phyloP scores from a whole-genome alignment of 176 grass and related monocot genomes.

The Aegilops tauschii region DNA sequence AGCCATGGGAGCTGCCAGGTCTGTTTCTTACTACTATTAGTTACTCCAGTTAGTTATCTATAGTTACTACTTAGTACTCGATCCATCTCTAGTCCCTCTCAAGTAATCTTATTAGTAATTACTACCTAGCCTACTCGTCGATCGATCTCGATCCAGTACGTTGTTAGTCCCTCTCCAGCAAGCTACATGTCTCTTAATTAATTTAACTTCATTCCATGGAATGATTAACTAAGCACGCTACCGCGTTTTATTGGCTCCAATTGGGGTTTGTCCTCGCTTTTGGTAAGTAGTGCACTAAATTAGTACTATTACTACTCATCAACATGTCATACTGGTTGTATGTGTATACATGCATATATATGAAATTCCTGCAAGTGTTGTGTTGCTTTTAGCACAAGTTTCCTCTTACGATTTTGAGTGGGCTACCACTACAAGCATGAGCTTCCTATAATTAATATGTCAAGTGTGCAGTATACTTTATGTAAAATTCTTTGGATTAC shows the following conservation, averaged over 20 bases:
- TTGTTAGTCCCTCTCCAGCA: conserved; percentile 14
- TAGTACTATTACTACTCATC: not conserved
- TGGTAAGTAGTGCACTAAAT: not conserved
- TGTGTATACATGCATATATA: not conserved
- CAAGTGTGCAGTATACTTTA: not conserved
- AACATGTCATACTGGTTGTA: not conserved
- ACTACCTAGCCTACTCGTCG: not conserved
- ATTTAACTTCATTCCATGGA: not conserved
- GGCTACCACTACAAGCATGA: not conserved
- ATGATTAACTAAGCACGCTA: conserved; percentile 27
- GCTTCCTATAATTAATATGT: not conserved
- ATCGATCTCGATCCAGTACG: not conserved
- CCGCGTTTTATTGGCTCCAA: not conserved
- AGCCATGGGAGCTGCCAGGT: conserved; percentile 88
- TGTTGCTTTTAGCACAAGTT: conserved; percentile 1
- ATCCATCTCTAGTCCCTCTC: not conserved
- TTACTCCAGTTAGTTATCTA: not conserved
- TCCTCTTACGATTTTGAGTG: not conserved
- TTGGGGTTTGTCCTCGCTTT: not conserved
- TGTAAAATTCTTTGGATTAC: not conserved
- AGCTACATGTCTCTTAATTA: conserved; percentile 7
- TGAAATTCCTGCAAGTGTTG: not conserved
- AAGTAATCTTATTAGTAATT: not conserved
- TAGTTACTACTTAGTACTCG: not conserved
- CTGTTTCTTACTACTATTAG: not conserved